A percentile compares a stretch with the other conserved stretches of the same genome.
phyloP scores from a whole-genome alignment of 2,329 filamentous ascomycete species.

The Nigrograna mackinnonii region DNA sequence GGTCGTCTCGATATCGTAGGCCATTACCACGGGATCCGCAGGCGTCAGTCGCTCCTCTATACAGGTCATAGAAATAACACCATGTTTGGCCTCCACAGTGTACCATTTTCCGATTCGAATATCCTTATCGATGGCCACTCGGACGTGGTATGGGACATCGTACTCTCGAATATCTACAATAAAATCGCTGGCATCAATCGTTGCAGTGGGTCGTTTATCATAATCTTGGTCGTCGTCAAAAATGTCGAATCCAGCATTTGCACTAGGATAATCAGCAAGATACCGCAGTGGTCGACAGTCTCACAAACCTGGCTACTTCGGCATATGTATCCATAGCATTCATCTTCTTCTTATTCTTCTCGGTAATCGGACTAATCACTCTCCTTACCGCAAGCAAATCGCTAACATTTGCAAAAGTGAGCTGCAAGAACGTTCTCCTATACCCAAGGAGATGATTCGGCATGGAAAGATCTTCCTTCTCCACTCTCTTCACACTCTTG shows the following conservation, averaged over 20 bases:
- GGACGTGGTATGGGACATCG: constrained; percentile 98
- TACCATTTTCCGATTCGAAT: constrained; percentile 98
- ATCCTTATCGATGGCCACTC: constrained; percentile 97
- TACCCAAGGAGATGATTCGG: constrained; percentile 96
- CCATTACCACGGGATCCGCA: constrained; percentile 96
- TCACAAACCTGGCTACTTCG: constrained; percentile 85
- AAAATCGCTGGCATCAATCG: constrained; percentile 91
- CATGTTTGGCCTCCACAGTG: constrained; percentile 90
- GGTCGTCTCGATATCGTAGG: constrained; percentile 98
- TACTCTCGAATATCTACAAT: constrained; percentile 99
- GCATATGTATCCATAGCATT: constrained; percentile 98
- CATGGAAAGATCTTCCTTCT: constrained; percentile 93
- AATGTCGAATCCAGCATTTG: constrained; percentile 85
- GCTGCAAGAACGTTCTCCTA: constrained; percentile 81
- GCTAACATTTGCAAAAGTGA: constrained; percentile 84
- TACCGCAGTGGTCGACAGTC: too few relatives aligned
- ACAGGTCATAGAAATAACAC: constrained; percentile 78
- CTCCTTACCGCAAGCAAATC: constrained; percentile 85
- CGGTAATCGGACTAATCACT: constrained; percentile 85
- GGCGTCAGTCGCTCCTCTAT: constrained; percentile 86
- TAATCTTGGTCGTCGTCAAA: constrained; percentile 91
- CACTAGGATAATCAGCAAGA: constrained; percentile 50
- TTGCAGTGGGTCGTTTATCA: constrained; percentile 76
- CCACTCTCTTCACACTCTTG: constrained; percentile 74
- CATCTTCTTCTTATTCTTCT: constrained; percentile 95